Base-by-base conservation (phyloP, 805 yeast genomes). In the Saccharomycopsis sp. region DNA sequence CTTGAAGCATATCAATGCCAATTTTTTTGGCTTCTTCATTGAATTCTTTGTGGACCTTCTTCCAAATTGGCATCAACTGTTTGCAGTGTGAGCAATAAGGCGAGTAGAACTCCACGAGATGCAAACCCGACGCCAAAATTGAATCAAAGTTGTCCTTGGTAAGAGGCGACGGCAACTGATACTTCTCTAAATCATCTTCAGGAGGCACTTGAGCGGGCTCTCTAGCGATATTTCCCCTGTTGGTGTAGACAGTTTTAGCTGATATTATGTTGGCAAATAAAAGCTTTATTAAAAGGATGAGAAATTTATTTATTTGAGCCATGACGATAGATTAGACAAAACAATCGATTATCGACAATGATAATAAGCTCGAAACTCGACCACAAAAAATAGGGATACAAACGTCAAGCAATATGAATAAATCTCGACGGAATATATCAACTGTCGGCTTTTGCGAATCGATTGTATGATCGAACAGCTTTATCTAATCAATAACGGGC, bases 51-150 rank as follows among this genome's bases (percentile, higher is more conserved):
- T 82, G 88, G 0, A 92, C 79, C 57, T 78, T 75, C 59, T 82
- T 79, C 97, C 98, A 94, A 5, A 73, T 77, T 1, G 99, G 98
- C 1, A 89, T 94, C 55, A 94, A 72, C 5, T 73, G 75, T 61
- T 74, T 79, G 72, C 99, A 94, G 71, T 92, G 98, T 5, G 74
- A 69, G 69, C 99, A 94, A 66, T 85, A 85, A 0, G 99, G 99
- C 34, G 97, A 89, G 68, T 72, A 94, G 71, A 90, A 91, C 71
- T 92, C 97, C 37, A 92, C 84, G 66, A 92, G 77, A 65, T 91
- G 85, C 20, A 84, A 71, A 2, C 86, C 86, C 8, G 75, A 71
- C 18, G 74, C 67, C n/a, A 82, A 66, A 41, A 73, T 71, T 12
- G 68, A 60, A 55, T 81, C 83, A 66, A 87, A 89, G 20, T 73